Percentiles rank a stretch among this genome's conserved stretches.
Evolutionary conservation across 2,329 filamentous ascomycete genomes (phyloP).

Genomic region (Curvularia lunata): DNA sequence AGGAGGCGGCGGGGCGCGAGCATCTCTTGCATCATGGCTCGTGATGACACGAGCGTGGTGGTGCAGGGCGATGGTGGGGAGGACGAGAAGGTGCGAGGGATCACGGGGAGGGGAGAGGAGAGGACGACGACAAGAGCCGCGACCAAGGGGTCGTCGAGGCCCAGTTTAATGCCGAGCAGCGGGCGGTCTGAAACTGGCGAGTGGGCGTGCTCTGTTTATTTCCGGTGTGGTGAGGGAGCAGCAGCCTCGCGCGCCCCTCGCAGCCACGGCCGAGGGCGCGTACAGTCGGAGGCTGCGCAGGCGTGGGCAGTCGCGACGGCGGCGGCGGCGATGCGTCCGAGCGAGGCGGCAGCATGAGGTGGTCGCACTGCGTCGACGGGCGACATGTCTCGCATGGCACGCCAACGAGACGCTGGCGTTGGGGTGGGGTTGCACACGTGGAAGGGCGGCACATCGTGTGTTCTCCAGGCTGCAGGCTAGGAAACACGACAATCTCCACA

Average conservation of each 20-base stretch:
- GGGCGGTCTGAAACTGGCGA: constrained; percentile 23
- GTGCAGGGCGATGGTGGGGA: too few relatives aligned
- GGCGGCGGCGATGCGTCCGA: constrained; percentile 16
- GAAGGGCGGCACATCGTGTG: constrained; percentile 24
- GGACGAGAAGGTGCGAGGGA: background rate
- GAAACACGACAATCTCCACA: constrained; percentile 23
- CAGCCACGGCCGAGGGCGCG: background rate
- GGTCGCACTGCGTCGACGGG: constrained; percentile 1
- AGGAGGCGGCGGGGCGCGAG: background rate
- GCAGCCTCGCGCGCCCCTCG: constrained; percentile 20
- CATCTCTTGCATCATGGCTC: constrained; percentile 8
- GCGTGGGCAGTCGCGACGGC: too few relatives aligned
- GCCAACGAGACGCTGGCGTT: constrained; percentile 28
- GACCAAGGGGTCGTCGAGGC: too few relatives aligned
- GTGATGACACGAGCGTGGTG: too few relatives aligned
- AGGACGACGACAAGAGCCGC: too few relatives aligned
- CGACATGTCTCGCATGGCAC: constrained; percentile 43
- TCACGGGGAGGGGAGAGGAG: background rate
- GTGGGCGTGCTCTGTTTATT: constrained; percentile 14
- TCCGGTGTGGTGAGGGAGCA: constrained; percentile 22
- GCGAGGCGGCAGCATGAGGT: too few relatives aligned
- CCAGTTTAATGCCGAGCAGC: constrained; percentile 7
- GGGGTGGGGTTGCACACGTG: constrained; percentile 36
- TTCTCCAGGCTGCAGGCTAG: constrained; percentile 16
- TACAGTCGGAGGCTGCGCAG: too few relatives aligned